Percentiles rank a stretch among this genome's conserved stretches.
Conservation (phyloP, 495 filamentous ascomycete species). For the Geoglossum glabrum region DNA sequence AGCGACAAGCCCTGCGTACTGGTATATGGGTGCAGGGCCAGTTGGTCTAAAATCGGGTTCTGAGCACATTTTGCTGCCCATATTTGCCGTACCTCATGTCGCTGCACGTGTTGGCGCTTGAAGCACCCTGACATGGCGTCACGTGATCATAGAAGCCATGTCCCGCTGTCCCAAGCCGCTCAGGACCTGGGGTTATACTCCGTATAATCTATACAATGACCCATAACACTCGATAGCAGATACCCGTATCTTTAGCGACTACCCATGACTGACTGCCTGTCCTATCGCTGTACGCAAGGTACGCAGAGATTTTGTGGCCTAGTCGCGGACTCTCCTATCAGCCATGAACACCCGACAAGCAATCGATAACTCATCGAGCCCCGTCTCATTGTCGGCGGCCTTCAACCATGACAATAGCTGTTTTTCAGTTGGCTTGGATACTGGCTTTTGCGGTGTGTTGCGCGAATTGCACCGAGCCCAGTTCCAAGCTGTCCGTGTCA, state of each 20-base stretch:
- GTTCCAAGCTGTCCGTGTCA: neutral
- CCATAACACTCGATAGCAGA: neutral
- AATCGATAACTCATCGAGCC: constrained; percentile 55
- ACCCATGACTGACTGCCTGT: neutral
- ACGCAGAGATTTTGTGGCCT: neutral
- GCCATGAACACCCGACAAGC: constrained; percentile 79
- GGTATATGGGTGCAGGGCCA: neutral
- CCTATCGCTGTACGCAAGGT: neutral
- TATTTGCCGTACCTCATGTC: neutral
- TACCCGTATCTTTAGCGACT: neutral
- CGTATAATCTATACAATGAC: neutral
- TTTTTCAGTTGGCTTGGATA: constrained; percentile 76
- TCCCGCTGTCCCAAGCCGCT: too few relatives aligned
- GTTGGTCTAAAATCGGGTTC: neutral
- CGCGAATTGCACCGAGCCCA: neutral
- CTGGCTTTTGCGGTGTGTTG: constrained; percentile 70
- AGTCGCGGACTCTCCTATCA: constrained; percentile 3
- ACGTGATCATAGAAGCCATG: too few relatives aligned
- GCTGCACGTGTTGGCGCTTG: too few relatives aligned
- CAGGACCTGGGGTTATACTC: neutral
- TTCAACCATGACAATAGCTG: constrained; percentile 78
- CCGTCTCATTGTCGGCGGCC: constrained; percentile 59
- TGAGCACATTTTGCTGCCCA: neutral
- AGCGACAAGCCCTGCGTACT: neutral
- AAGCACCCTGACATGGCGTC: too few relatives aligned